phyloP scores from a whole-genome alignment of 192 early-diverging fungal species.

The Haplosporangium gracile region DNA sequence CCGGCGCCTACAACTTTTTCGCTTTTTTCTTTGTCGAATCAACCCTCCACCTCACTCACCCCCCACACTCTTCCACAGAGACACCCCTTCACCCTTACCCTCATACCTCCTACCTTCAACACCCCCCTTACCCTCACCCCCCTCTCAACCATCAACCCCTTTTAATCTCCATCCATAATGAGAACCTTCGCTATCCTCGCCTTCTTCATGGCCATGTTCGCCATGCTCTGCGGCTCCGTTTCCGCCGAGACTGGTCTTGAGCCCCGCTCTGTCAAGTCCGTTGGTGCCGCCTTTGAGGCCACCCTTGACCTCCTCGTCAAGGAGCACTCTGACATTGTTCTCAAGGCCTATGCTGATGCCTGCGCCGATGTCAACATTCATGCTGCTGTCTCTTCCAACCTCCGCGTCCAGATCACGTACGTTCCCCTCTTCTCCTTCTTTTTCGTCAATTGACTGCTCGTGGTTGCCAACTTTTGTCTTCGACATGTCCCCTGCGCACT shows the following conservation, averaged over 20 bases:
- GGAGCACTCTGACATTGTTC: conserved; percentile 23
- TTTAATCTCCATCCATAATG: neutral
- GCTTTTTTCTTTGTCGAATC: conserved; percentile 7
- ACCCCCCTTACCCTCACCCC: neutral
- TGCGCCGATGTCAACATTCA: conserved; percentile 26
- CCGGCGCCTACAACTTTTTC: neutral
- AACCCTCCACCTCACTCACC: conserved; percentile 1
- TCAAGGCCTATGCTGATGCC: conserved; percentile 36
- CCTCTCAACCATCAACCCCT: neutral
- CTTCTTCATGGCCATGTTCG: conserved; percentile 34
- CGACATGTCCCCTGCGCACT: neutral
- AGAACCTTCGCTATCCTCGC: conserved; percentile 19
- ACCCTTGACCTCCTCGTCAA: conserved; percentile 31
- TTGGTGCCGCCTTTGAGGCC: conserved; percentile 20
- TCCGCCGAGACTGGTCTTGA: conserved; percentile 24
- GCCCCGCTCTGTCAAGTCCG: neutral
- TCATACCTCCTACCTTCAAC: too few relatives aligned
- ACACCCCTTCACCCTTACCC: neutral
- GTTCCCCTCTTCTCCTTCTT: neutral
- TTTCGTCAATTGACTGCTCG: neutral
- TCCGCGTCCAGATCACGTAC: conserved; percentile 29
- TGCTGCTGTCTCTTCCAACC: conserved; percentile 13
- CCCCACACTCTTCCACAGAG: conserved; percentile 15
- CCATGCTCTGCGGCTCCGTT: conserved; percentile 32
- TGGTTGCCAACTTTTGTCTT: neutral